Evolutionary conservation across 148 eudicot genomes (phyloP), one percentile per base, ranked within the genome.

Genomic region (Arbutus unedo): DNA sequence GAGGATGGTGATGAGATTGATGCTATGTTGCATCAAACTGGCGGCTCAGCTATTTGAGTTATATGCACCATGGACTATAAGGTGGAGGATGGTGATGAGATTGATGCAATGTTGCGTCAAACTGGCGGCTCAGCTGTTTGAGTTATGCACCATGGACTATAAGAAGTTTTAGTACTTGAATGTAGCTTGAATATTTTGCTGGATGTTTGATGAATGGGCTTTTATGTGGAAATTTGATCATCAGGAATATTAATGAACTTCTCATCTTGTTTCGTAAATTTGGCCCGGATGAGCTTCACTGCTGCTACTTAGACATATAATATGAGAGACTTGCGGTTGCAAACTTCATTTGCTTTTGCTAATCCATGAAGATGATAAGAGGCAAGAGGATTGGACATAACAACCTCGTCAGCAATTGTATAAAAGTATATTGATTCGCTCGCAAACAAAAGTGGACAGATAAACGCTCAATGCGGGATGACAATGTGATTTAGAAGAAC

Each of bases 1-100:
- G 93, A 90, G 80, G 91, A 91, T 78, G 91, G 92, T 6, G 93
- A 91, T 64, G 93, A 90, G 89, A 91, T 91, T 75, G 93, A 91
- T 71, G 93, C 92, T 0, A 91, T 91, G 93, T 84, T 90, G 82
- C 93, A 91, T 84, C 92, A 91, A 79, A 90, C 91, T 82, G 93
- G 93, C 54, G 93, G 93, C 79, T 85, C 84, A 23, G 48, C 80
- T 67, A 23, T 76, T 15, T 81, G 77, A 71, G 72, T 21, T 11
- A 81, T 11, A 71, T 66, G 31, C 14, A 0, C 8, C 7, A 25
- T 71, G n/a, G n/a, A n/a, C n/a, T n/a, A n/a, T n/a, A n/a, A 91
- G 79, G 90, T 91, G 93, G 93, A 90, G 80, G 91, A 91, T 78
- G 91, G 92, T 6, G 93, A 91, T 64, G 93, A 90, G 89, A 91